Conservation (phyloP, 192 early-diverging fungal species). For the Coemansia sp. region DNA sequence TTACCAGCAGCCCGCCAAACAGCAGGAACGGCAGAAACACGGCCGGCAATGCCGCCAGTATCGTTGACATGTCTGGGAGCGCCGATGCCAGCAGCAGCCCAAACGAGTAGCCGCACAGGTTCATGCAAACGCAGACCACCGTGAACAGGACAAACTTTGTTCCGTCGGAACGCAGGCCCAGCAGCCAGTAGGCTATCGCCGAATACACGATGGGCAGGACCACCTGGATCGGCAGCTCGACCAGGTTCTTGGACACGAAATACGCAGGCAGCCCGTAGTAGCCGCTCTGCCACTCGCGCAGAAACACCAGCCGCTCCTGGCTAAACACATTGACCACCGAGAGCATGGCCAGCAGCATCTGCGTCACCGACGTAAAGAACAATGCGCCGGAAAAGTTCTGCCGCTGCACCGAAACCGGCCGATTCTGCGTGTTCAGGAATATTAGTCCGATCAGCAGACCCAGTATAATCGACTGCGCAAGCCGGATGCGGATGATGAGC, state of each 20-base stretch:
- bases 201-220: constrained; percentile 46
- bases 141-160: constrained; percentile 45
- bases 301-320: constrained; percentile 54
- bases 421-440: constrained; percentile 49
- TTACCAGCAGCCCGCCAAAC: constrained; percentile 60
- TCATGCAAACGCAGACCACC: constrained; percentile 26
- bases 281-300: constrained; percentile 54
- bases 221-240: constrained; percentile 56
- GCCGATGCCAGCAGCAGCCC: constrained; percentile 54
- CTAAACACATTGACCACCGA: constrained; percentile 54
- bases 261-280: constrained; percentile 58
- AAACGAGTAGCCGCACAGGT: constrained; percentile 52
- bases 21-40: constrained; percentile 56
- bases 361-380: constrained; percentile 52
- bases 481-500: constrained; percentile 46
- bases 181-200: constrained; percentile 54
- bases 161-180: constrained; percentile 47
- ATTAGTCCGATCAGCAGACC: constrained; percentile 55
- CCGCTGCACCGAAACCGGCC: constrained; percentile 17
- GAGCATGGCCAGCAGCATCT: constrained; percentile 47
- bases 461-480: constrained; percentile 47
- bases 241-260: constrained; percentile 55
- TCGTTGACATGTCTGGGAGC: constrained; percentile 46
- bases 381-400: constrained; percentile 56
- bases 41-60: constrained; percentile 46